These are phyloP conservation scores for Lycium ferocissimum DNA, from an alignment of 257 asterid species.

Conservation along the genomic window DNA sequence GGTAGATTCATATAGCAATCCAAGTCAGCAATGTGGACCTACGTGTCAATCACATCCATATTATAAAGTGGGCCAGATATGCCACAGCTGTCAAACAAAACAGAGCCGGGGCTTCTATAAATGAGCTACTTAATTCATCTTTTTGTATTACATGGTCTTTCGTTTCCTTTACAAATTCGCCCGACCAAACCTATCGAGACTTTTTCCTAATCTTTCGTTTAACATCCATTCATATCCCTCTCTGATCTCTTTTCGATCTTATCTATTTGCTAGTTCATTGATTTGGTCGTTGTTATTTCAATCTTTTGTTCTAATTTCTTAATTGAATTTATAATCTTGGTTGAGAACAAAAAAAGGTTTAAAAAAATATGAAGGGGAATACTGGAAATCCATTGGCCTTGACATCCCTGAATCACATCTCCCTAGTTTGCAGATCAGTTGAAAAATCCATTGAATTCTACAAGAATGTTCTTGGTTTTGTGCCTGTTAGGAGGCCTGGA, in stretches of 20 bases:
- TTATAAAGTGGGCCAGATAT: constrained; percentile 41
- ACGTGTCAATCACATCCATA: constrained; percentile 49
- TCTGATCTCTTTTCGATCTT: neutral
- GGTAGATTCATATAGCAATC: neutral
- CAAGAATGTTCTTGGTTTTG: constrained; percentile 80
- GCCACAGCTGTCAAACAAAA: constrained; percentile 20
- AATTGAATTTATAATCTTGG: neutral
- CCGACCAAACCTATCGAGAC: neutral
- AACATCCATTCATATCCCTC: neutral
- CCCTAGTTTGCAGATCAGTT: constrained; percentile 80
- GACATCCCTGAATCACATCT: constrained; percentile 86
- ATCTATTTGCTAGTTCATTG: neutral
- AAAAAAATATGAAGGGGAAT: constrained; percentile 57
- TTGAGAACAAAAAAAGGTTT: neutral
- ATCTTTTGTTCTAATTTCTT: neutral
- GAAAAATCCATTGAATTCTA: constrained; percentile 81
- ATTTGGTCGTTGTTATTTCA: neutral
- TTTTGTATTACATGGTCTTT: neutral
- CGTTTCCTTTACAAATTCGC: neutral
- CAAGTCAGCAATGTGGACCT: constrained; percentile 56
- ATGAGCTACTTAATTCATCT: neutral
- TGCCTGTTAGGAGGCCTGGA: constrained; percentile 89
- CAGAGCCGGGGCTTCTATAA: neutral
- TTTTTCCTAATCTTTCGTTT: neutral
- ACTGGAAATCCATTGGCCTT: constrained; percentile 74